Percentiles rank a stretch among this genome's conserved stretches.
Conservation (phyloP, 73 alveolate species). For the Uronychia setigera region DNA sequence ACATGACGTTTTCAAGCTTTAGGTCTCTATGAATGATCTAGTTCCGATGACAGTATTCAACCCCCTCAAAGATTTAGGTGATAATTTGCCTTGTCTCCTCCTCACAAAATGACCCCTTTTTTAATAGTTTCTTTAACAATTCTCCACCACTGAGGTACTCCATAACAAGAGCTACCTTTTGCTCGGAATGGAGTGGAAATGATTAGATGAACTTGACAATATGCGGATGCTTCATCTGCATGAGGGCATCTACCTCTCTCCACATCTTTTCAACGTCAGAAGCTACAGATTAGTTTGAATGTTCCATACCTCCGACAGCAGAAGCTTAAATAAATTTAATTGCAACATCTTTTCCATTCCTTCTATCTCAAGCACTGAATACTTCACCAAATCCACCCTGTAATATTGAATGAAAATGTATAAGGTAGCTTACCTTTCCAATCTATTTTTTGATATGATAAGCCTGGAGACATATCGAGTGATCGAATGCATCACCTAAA, state of each 20-base stretch:
- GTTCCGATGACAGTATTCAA: conserved; percentile 46
- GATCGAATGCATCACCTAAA: neutral
- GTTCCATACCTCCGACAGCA: neutral
- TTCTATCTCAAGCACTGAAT: neutral
- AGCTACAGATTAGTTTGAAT: neutral
- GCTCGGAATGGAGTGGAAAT: conserved; percentile 27
- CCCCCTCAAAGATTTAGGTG: conserved; percentile 19
- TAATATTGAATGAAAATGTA: too few relatives aligned
- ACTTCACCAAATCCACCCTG: neutral
- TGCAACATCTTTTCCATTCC: neutral
- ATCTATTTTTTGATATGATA: neutral
- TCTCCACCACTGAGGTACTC: conserved; percentile 62
- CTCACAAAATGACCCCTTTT: conserved; percentile 5
- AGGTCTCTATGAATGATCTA: conserved; percentile 60
- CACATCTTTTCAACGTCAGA: neutral
- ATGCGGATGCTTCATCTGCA: conserved; percentile 26
- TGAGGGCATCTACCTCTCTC: conserved; percentile 42
- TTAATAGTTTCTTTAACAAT: conserved; percentile 15
- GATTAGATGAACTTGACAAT: conserved; percentile 27
- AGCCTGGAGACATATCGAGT: neutral
- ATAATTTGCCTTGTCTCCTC: conserved; percentile 47
- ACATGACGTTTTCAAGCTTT: conserved; percentile 45
- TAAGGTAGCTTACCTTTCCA: neutral
- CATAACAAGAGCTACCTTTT: conserved; percentile 41
- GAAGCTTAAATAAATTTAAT: neutral